Conservation (phyloP, 331 rosid genomes). For the Phaseolus coccineus region DNA sequence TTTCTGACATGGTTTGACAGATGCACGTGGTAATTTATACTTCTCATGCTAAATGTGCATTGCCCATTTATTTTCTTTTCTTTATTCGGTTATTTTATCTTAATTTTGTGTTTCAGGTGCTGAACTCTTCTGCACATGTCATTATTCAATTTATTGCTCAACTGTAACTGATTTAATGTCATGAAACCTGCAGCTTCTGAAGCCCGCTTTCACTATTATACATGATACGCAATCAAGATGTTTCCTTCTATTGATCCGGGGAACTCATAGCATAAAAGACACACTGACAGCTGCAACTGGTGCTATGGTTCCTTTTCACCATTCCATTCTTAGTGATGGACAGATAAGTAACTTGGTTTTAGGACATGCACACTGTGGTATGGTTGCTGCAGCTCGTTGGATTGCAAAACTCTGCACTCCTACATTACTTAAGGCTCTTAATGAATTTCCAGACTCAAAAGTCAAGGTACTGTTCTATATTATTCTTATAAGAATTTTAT, state of each 20-base stretch:
- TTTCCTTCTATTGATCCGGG: constrained; percentile 85
- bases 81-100: too few species aligned
- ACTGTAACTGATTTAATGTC: constrained; percentile 34
- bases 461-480: constrained; percentile 55
- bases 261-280: constrained; percentile 92
- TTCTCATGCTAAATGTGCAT: not conserved
- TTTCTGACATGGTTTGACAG: not conserved
- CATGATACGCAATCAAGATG: constrained; percentile 67
- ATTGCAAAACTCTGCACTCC: constrained; percentile 74
- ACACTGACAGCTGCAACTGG: constrained; percentile 90
- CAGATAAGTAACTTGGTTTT: constrained; percentile 77
- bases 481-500: not conserved
- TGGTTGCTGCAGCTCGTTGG: constrained; percentile 99
- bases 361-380: constrained; percentile 93
- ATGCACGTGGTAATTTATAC: not conserved
- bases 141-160: constrained; percentile 12
- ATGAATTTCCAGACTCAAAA: constrained; percentile 72
- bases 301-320: constrained; percentile 88
- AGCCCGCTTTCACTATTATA: constrained; percentile 84
- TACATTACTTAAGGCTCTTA: constrained; percentile 65
- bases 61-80: too few species aligned
- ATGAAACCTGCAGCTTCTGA: constrained; percentile 70
- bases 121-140: not conserved
- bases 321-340: constrained; percentile 75
- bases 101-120: constrained; percentile 21